A percentile compares a stretch with the other conserved stretches of the same genome.
phyloP scores from a whole-genome alignment of 1,284 basidiomycete genomes.

The Ceratobasidium sp. region DNA sequence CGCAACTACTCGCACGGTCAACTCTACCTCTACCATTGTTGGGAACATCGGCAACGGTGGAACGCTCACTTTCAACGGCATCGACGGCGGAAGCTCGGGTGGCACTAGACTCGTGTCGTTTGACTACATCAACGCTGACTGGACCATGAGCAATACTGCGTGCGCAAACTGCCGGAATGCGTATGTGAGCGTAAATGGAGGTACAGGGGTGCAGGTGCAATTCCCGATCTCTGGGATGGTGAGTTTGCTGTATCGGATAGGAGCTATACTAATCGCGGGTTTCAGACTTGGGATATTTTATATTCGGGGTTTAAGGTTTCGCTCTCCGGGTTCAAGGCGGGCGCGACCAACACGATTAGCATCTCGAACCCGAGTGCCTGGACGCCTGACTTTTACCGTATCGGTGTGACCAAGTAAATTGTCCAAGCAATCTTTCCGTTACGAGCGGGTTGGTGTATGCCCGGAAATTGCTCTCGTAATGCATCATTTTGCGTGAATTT shows the following conservation, averaged over 20 bases:
- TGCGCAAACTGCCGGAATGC: conserved; percentile 66
- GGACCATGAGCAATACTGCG: conserved; percentile 60
- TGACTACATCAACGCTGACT: conserved; percentile 66
- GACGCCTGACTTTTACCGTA: conserved; percentile 60
- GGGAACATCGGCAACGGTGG: conserved; percentile 63
- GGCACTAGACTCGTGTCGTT: conserved; percentile 63
- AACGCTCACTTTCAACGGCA: conserved; percentile 60
- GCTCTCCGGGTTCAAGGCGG: conserved; percentile 61
- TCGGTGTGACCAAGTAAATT: conserved; percentile 56
- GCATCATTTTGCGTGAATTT: too few relatives aligned
- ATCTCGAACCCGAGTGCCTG: conserved; percentile 60
- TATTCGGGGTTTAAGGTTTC: conserved; percentile 61
- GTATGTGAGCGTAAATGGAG: conserved; percentile 64
- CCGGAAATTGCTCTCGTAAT: too few relatives aligned
- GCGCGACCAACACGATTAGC: conserved; percentile 61
- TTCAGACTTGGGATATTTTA: conserved; percentile 62
- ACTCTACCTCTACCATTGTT: conserved; percentile 60
- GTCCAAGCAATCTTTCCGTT: not conserved
- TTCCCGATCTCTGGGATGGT: conserved; percentile 67
- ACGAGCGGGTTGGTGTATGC: too few relatives aligned
- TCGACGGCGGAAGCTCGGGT: conserved; percentile 61
- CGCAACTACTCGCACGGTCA: conserved; percentile 60
- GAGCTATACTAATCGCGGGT: not conserved
- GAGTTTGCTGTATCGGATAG: conserved; percentile 45
- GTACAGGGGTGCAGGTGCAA: conserved; percentile 61